A percentile compares a stretch with the other conserved stretches of the same genome.
These are phyloP conservation scores for Aspergillus sp. DNA, from an alignment of 2,329 filamentous ascomycete species.

Conservation along the genomic window DNA sequence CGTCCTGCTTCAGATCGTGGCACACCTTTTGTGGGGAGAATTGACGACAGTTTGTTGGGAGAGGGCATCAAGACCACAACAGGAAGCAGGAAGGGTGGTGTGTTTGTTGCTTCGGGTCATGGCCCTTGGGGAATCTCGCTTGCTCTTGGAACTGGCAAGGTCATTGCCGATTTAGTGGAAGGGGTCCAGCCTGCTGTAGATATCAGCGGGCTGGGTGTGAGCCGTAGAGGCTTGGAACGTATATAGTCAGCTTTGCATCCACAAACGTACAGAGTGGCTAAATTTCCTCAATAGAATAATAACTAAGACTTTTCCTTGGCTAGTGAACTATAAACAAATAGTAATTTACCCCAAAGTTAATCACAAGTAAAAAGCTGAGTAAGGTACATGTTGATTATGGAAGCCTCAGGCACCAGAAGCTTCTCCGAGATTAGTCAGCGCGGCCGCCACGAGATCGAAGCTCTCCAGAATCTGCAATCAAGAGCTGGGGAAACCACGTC, in stretches of 20 bases:
- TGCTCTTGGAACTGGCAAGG: slow-evolving; percentile 67
- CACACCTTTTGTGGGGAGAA: slow-evolving; percentile 61
- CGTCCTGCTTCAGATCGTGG: slow-evolving; percentile 68
- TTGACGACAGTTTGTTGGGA: slow-evolving; percentile 61
- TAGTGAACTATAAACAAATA: too few species aligned
- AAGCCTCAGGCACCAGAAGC: slow-evolving; percentile 23
- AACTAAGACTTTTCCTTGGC: too few species aligned
- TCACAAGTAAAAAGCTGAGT: slow-evolving; percentile 35
- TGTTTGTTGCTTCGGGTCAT: slow-evolving; percentile 72
- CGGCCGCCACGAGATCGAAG: slow-evolving; percentile 24
- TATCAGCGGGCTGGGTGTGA: slow-evolving; percentile 54
- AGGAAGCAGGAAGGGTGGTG: slow-evolving; percentile 50
- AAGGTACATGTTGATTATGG: background rate
- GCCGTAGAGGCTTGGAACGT: background rate
- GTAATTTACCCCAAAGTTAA: too few species aligned
- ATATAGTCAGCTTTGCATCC: too few species aligned
- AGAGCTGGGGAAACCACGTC: slow-evolving; percentile 19
- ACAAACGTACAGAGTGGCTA: too few species aligned
- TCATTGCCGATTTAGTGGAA: slow-evolving; percentile 70
- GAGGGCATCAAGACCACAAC: slow-evolving; percentile 45
- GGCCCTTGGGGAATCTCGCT: slow-evolving; percentile 73
- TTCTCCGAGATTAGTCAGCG: slow-evolving; percentile 30
- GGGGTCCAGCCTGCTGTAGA: slow-evolving; percentile 61
- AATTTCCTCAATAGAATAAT: too few species aligned
- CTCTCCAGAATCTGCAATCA: slow-evolving; percentile 41